Conservation (phyloP, 192 early-diverging fungal genomes). For the Backusella tuberculispora region DNA sequence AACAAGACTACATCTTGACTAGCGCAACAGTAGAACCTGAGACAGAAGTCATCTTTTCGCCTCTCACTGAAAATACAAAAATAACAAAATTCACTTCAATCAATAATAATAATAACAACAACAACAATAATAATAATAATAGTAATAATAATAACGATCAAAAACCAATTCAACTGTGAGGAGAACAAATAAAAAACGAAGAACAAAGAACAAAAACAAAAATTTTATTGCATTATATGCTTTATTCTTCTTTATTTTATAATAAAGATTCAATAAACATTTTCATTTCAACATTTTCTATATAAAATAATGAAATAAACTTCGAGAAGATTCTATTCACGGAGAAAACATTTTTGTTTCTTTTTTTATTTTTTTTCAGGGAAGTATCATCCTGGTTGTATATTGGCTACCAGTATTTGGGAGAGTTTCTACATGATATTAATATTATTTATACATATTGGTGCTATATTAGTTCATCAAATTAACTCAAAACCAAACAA, state of each 20-base stretch:
- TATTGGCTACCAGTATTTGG: too few relatives aligned
- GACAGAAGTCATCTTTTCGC: neutral
- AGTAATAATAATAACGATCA: neutral
- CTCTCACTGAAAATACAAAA: neutral
- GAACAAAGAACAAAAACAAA: neutral
- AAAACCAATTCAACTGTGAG: slow-evolving; percentile 3
- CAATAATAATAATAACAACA: neutral
- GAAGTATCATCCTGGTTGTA: neutral
- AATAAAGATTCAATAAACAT: neutral
- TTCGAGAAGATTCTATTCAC: neutral
- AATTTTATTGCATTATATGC: neutral
- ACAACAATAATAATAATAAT: neutral
- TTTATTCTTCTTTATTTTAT: too few relatives aligned
- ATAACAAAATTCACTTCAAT: neutral
- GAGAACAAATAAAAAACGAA: neutral
- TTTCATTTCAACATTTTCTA: neutral
- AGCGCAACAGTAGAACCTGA: neutral
- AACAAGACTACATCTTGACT: neutral
- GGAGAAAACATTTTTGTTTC: neutral
- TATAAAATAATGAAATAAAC: neutral
- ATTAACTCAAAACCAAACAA: too few relatives aligned
- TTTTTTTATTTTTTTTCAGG: neutral
- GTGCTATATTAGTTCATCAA: too few relatives aligned
- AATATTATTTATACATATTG: too few relatives aligned
- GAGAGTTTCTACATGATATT: too few relatives aligned